phyloP scores from a whole-genome alignment of 495 filamentous ascomycete species.

The Clavariopsis aquatica region DNA sequence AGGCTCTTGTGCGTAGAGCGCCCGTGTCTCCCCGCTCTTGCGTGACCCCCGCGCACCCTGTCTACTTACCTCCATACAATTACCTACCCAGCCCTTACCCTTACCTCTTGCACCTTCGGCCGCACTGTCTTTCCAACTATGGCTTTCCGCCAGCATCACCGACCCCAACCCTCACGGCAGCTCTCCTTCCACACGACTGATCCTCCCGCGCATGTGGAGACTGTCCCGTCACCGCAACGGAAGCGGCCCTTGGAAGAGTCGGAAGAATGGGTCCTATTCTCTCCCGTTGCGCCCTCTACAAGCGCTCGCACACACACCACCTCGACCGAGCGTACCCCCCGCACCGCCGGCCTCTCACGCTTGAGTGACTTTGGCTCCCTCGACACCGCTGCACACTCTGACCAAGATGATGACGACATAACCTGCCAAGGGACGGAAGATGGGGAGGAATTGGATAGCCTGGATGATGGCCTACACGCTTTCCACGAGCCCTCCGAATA shows the following conservation, averaged over 20 bases:
- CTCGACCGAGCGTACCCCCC: constrained; percentile 69
- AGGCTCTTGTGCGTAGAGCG: not conserved
- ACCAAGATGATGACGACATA: constrained; percentile 53
- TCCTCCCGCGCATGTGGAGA: constrained; percentile 42
- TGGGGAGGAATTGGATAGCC: constrained; percentile 75
- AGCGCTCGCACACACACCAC: constrained; percentile 67
- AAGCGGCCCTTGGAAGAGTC: constrained; percentile 62
- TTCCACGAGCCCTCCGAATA: constrained; percentile 69
- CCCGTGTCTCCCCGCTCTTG: not conserved
- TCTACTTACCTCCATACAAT: not conserved
- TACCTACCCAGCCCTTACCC: not conserved
- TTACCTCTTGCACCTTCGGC: not conserved
- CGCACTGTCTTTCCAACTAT: constrained; percentile 49
- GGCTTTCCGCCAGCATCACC: constrained; percentile 75
- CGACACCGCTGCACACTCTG: constrained; percentile 60
- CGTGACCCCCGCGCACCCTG: not conserved
- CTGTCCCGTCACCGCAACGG: constrained; percentile 39
- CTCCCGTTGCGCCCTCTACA: constrained; percentile 65
- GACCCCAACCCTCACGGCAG: constrained; percentile 61
- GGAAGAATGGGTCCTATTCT: constrained; percentile 96
- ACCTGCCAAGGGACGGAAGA: constrained; percentile 52
- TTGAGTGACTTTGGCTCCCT: constrained; percentile 86
- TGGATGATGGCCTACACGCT: constrained; percentile 85
- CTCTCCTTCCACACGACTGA: constrained; percentile 56
- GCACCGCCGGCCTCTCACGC: constrained; percentile 71